Evolutionary conservation across 1,139 yeast species (phyloP).

Genomic region (Hansenula lynferdii): DNA sequence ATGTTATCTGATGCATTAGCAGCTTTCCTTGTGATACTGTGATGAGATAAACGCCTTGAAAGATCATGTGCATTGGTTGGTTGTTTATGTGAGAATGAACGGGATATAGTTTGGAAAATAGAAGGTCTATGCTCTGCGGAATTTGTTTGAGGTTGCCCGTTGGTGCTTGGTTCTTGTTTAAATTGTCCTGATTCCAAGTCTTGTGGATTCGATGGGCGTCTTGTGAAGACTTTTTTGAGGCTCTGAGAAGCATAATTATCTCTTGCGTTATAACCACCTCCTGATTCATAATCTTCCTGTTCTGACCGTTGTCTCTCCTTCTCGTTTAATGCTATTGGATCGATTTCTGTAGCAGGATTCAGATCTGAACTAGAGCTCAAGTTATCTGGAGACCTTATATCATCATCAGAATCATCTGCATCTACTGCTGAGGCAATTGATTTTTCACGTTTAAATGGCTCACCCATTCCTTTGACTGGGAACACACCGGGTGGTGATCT

Average conservation of each 20-base stretch:
- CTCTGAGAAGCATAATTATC: slow-evolving; percentile 29
- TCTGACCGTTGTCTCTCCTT: slow-evolving; percentile 18
- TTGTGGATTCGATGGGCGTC: background rate
- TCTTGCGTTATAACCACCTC: slow-evolving; percentile 28
- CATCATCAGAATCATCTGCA: slow-evolving; percentile 7
- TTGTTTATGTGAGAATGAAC: slow-evolving; percentile 15
- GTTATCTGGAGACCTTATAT: slow-evolving; percentile 4
- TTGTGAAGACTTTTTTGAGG: slow-evolving; percentile 26
- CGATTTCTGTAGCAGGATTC: too few relatives aligned
- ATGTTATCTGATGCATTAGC: slow-evolving; percentile 37
- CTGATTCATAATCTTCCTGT: slow-evolving; percentile 19
- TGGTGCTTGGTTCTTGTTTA: background rate
- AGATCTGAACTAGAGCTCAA: too few relatives aligned
- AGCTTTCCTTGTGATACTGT: slow-evolving; percentile 34
- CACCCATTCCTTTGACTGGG: slow-evolving; percentile 76
- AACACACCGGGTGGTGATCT: slow-evolving; percentile 73
- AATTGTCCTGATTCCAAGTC: slow-evolving; percentile 7
- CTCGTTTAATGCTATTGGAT: background rate
- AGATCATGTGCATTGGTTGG: slow-evolving; percentile 24
- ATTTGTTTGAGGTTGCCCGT: background rate
- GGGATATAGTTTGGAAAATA: slow-evolving; percentile 18
- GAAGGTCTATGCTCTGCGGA: background rate
- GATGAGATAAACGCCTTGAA: slow-evolving; percentile 21
- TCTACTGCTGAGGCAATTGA: slow-evolving; percentile 34
- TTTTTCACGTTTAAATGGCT: slow-evolving; percentile 48